Percentiles rank a stretch among this genome's conserved stretches.
phyloP scores from a whole-genome alignment of 257 asterid genomes.

The Thymus mandschuricus region DNA sequence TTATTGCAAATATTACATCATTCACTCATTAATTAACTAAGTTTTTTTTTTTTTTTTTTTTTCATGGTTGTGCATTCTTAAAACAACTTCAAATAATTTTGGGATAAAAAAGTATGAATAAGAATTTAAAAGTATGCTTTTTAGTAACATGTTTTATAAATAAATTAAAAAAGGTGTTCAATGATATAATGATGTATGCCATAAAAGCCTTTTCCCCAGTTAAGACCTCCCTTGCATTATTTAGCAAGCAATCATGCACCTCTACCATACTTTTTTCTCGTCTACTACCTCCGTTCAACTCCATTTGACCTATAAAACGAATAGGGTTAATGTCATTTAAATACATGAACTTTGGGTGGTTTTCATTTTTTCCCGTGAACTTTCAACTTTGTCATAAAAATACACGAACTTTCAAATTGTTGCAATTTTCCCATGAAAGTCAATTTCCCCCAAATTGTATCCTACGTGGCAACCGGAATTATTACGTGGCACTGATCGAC shows the following conservation, averaged over 20 bases:
- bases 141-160: neutral
- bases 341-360: no score
- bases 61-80: neutral
- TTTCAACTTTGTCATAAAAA: no score
- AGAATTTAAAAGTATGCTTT: neutral
- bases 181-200: constrained; percentile 17
- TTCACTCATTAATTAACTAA: neutral
- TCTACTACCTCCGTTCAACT: no score
- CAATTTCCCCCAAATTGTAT: no score
- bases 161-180: constrained; percentile 3
- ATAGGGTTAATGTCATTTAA: no score
- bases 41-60: neutral
- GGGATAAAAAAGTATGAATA: neutral
- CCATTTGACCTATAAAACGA: no score
- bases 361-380: no score
- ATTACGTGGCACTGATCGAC: no score
- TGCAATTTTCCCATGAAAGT: no score
- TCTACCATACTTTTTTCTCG: no score
- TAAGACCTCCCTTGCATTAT: constrained; percentile 34
- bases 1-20: constrained; percentile 18
- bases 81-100: neutral
- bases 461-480: no score
- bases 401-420: no score
- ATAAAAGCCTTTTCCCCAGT: constrained; percentile 32
- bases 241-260: constrained; percentile 27